Evolutionary conservation across 2,329 filamentous ascomycete genomes (phyloP).

Genomic region (Ophiocordyceps australis): DNA sequence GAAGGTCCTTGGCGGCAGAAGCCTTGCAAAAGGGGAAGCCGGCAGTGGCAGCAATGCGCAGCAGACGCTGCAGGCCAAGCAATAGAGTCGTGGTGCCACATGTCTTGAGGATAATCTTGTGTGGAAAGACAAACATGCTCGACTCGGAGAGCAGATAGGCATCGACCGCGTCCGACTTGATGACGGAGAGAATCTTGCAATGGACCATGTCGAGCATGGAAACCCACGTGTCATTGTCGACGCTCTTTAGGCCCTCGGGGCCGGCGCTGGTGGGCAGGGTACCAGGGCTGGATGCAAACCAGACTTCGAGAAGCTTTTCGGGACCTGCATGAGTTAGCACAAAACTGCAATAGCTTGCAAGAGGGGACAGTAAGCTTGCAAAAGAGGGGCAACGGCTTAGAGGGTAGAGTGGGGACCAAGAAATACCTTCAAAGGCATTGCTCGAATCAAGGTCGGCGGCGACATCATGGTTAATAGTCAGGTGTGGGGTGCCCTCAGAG

Average conservation of each 20-base stretch:
- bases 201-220: conserved; percentile 96
- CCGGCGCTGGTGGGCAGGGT: conserved; percentile 52
- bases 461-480: conserved; percentile 94
- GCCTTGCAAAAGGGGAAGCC: conserved; percentile 76
- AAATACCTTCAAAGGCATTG: conserved; percentile 80
- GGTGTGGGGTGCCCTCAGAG: conserved; percentile 66
- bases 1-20: conserved; percentile 44
- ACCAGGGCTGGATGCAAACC: conserved; percentile 73
- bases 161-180: conserved; percentile 86
- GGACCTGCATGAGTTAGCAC: conserved; percentile 43
- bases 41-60: conserved; percentile 76
- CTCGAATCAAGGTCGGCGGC: conserved; percentile 82
- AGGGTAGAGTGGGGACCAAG: too few relatives aligned
- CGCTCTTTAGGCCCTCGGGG: conserved; percentile 68
- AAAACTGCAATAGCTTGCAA: too few relatives aligned
- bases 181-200: conserved; percentile 90
- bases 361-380: too few relatives aligned
- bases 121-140: conserved; percentile 99
- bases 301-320: conserved; percentile 96
- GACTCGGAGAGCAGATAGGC: conserved; percentile 96
- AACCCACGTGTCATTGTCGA: conserved; percentile 75
- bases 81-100: conserved; percentile 93
- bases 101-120: conserved; percentile 97
- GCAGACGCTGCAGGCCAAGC: conserved; percentile 71
- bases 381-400: not conserved